Base-by-base conservation (phyloP, 108 stramenopile genomes). In the Hondaea fermentalgiana region DNA sequence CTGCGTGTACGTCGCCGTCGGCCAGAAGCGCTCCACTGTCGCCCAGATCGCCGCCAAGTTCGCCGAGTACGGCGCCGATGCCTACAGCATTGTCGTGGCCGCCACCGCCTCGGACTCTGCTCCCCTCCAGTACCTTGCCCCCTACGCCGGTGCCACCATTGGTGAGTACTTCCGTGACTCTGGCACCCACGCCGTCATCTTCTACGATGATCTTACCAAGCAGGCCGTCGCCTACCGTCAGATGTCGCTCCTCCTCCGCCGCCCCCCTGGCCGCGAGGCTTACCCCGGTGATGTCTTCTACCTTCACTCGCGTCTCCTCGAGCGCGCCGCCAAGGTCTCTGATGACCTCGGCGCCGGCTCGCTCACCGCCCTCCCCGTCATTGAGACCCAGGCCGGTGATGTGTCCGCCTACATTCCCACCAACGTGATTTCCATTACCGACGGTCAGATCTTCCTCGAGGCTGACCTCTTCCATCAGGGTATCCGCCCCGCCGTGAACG, bases 281-380 rank as follows among this genome's bases (percentile, higher is more conserved):
- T 99, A 99, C 97, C 99, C 98, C 60, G 99, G 99, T 90, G 99
- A 99, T 91, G 99, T 99, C 83, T 99, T 99, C 96, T 99, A 99
- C 98, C 96, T 99, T 88, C 99, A 99, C 97, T 98, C 97, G 87
- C 99, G 99, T 92, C 97, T 99, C 89, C 95, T 99, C 87, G 99
- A 99, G 95, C 97, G 99, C 94, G 98, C 99, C 72, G 97, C 98
- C 92, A 99, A 99, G 97, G 97, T 99, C 97, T 96, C 97, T 93
- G 94, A 96, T 92, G 95, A 94, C 89, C 92, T 92, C 44, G 98
- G 98, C 72, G 97, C 97, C 93, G 98, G 98, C 88, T 99, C 98
- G 44, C 94, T 99, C 88, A 99, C 98, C 83, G 98, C 98, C 87
- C 97, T 99, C 92, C 98, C 98, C 93, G 97, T 99, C 94, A 99